Evolutionary conservation across 768 basidiomycete genomes (phyloP).

Genomic region (Terana coerulea): DNA sequence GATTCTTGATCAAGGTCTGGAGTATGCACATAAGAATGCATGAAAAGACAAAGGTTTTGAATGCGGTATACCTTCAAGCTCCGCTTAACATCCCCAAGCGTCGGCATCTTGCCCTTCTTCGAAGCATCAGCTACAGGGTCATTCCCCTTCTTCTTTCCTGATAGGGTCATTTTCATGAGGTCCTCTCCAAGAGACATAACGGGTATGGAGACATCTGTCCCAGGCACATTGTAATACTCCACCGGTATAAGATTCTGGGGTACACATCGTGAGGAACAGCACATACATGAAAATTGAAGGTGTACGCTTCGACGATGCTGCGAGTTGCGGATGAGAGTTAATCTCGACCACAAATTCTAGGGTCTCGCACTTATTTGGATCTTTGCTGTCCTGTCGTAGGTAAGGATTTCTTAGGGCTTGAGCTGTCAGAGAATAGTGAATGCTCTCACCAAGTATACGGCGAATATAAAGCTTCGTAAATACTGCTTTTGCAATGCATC

Average conservation of each 20-base stretch:
- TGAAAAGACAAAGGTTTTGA: background rate
- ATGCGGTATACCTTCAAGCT: conserved; percentile 60
- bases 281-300: conserved; percentile 76
- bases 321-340: conserved; percentile 3
- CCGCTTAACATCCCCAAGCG: conserved; percentile 76
- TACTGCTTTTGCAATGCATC: conserved; percentile 84
- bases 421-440: background rate
- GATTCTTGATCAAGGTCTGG: conserved; percentile 70
- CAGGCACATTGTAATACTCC: conserved; percentile 69
- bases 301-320: conserved; percentile 86
- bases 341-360: conserved; percentile 24
- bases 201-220: conserved; percentile 56
- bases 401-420: background rate
- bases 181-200: conserved; percentile 71
- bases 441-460: conserved; percentile 67
- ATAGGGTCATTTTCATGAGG: conserved; percentile 47
- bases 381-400: conserved; percentile 62
- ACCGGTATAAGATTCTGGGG: background rate
- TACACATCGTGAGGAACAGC: too few relatives aligned
- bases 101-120: conserved; percentile 59
- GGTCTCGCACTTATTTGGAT: conserved; percentile 71
- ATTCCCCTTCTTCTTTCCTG: conserved; percentile 24
- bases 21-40: background rate
- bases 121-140: conserved; percentile 64
- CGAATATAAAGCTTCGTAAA: conserved; percentile 81